These are phyloP conservation scores for Albophoma yamanashiensis DNA, from an alignment of 2,329 filamentous ascomycete species.

Conservation along the genomic window DNA sequence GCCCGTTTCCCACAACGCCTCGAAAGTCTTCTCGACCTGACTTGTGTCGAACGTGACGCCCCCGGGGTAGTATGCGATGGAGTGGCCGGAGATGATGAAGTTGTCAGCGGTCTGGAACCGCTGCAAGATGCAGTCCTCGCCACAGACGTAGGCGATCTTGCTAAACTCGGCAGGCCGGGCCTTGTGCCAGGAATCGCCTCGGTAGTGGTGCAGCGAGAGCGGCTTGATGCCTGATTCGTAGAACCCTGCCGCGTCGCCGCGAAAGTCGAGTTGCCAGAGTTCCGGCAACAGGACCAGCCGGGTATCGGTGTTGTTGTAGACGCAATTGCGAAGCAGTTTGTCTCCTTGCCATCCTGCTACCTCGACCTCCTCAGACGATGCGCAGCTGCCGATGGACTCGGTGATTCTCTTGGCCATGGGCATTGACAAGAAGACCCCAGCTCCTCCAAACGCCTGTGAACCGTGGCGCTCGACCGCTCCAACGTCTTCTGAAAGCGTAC, in stretches of 20 bases:
- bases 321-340: slow-evolving; percentile 50
- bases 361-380: slow-evolving; percentile 36
- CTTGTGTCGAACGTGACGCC: slow-evolving; percentile 38
- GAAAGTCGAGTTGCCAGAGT: slow-evolving; percentile 51
- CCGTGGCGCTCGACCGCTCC: slow-evolving; percentile 50
- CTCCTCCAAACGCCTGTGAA: slow-evolving; percentile 53
- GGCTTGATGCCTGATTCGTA: slow-evolving; percentile 52
- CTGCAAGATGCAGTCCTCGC: slow-evolving; percentile 48
- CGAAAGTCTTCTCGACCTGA: slow-evolving; percentile 43
- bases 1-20: slow-evolving; percentile 33
- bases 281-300: slow-evolving; percentile 45
- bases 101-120: slow-evolving; percentile 44
- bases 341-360: slow-evolving; percentile 52
- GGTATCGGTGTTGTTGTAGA: slow-evolving; percentile 50
- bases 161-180: slow-evolving; percentile 44
- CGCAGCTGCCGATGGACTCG: slow-evolving; percentile 34
- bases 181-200: slow-evolving; percentile 45
- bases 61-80: slow-evolving; percentile 43
- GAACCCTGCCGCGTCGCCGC: slow-evolving; percentile 50
- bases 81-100: slow-evolving; percentile 49
- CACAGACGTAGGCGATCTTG: slow-evolving; percentile 47
- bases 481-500: slow-evolving; percentile 52
- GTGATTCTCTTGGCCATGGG: slow-evolving; percentile 35
- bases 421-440: slow-evolving; percentile 50
- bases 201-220: slow-evolving; percentile 54